Evolutionary conservation across 1,284 basidiomycete species (phyloP).

Genomic region (Anthracocystis setariae): DNA sequence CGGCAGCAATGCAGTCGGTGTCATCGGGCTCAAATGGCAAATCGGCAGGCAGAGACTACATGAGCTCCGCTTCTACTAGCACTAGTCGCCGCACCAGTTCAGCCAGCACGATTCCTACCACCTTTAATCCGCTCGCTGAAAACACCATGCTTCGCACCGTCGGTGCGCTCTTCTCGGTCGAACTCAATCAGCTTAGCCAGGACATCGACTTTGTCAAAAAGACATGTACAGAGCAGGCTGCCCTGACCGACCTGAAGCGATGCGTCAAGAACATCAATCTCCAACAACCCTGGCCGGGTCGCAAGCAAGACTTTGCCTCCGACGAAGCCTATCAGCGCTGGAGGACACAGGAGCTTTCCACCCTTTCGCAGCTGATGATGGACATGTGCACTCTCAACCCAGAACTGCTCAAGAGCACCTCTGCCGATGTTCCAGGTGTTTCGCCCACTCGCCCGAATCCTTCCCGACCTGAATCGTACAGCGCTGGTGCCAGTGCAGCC

Average conservation of each 20-base stretch:
- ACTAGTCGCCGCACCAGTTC: conserved; percentile 43
- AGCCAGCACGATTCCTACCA: conserved; percentile 28
- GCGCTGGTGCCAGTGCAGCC: conserved; percentile 5
- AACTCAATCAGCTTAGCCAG: conserved; percentile 75
- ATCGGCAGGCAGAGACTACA: conserved; percentile 23
- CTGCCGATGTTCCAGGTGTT: conserved; percentile 31
- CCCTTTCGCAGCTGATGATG: conserved; percentile 87
- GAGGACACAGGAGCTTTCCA: conserved; percentile 82
- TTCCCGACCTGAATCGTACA: conserved; percentile 26
- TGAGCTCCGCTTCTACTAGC: conserved; percentile 18
- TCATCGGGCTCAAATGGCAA: conserved; percentile 25
- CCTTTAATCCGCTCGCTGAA: conserved; percentile 29
- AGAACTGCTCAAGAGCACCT: conserved; percentile 79
- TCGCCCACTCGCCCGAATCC: conserved; percentile 12
- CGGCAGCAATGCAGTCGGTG: conserved; percentile 3
- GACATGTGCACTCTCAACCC: conserved; percentile 88
- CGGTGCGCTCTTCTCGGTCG: conserved; percentile 79
- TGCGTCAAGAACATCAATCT: conserved; percentile 91
- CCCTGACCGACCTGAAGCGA: conserved; percentile 72
- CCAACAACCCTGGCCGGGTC: conserved; percentile 83
- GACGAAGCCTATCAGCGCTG: conserved; percentile 82
- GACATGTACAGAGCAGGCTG: conserved; percentile 76
- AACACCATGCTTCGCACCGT: conserved; percentile 72
- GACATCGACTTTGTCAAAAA: conserved; percentile 79
- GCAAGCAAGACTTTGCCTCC: conserved; percentile 86